These are phyloP conservation scores for Venturia oleaginea DNA, from an alignment of 2,329 filamentous ascomycete species.

Conservation along the genomic window DNA sequence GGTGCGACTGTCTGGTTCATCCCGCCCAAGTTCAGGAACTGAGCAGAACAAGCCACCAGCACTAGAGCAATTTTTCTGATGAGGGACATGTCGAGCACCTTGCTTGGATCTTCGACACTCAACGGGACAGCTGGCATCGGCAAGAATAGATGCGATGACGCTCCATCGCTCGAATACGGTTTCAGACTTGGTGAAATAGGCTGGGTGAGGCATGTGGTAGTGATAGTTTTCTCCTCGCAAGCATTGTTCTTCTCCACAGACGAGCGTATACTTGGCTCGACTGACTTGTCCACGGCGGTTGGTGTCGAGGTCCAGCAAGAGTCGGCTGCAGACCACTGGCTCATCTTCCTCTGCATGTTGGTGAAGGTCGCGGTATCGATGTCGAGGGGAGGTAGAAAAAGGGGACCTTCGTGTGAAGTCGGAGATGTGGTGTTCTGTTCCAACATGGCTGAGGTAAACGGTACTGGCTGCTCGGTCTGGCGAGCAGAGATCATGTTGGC, in stretches of 20 bases:
- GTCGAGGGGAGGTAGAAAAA: not conserved
- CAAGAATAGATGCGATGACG: not conserved
- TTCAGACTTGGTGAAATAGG: not conserved
- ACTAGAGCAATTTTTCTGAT: slow-evolving; percentile 11
- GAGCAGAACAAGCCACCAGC: slow-evolving; percentile 10
- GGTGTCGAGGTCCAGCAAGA: not conserved
- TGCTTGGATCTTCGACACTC: not conserved
- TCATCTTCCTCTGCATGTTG: not conserved
- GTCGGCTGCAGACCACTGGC: not conserved
- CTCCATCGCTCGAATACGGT: not conserved
- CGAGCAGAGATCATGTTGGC: not conserved
- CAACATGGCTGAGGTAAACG: not conserved
- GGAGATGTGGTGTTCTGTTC: not conserved
- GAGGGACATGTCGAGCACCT: not conserved
- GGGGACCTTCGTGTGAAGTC: not conserved
- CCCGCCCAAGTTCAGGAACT: slow-evolving; percentile 12
- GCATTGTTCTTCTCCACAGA: not conserved
- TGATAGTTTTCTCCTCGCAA: not conserved
- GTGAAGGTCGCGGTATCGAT: not conserved
- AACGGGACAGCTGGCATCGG: not conserved
- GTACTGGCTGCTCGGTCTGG: not conserved
- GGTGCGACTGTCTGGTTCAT: slow-evolving; percentile 14
- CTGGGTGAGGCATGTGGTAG: not conserved
- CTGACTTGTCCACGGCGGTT: not conserved
- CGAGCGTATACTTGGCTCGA: not conserved